phyloP scores from a whole-genome alignment of 1,284 basidiomycete genomes.

The Farysia itapuensis region DNA sequence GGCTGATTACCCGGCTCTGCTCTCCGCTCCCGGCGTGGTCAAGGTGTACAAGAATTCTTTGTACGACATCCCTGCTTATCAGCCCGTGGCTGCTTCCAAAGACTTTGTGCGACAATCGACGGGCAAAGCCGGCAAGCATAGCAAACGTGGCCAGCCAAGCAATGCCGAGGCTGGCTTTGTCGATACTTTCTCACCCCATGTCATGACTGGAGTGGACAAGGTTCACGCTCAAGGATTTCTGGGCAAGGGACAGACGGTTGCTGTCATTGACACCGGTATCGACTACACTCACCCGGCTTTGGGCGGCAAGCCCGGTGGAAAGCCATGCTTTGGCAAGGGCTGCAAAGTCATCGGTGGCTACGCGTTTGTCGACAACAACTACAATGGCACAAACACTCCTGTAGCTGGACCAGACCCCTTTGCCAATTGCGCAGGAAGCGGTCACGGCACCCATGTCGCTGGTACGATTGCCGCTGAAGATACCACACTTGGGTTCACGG shows the following conservation, averaged over 20 bases:
- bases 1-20: slow-evolving; percentile 31
- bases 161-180: slow-evolving; percentile 17
- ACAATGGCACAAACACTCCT: slow-evolving; percentile 55
- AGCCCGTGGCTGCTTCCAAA: slow-evolving; percentile 19
- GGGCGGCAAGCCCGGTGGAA: slow-evolving; percentile 61
- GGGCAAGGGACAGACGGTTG: slow-evolving; percentile 66
- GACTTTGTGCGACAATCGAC: slow-evolving; percentile 36
- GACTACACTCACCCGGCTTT: slow-evolving; percentile 70
- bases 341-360: slow-evolving; percentile 41
- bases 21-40: slow-evolving; percentile 30
- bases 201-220: slow-evolving; percentile 62
- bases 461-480: slow-evolving; percentile 70
- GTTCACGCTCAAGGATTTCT: slow-evolving; percentile 65
- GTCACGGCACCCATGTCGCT: slow-evolving; percentile 66
- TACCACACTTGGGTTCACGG: slow-evolving; percentile 40
- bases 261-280: slow-evolving; percentile 64
- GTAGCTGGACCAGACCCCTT: slow-evolving; percentile 61
- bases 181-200: slow-evolving; percentile 43
- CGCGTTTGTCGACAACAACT: slow-evolving; percentile 57
- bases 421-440: slow-evolving; percentile 54
- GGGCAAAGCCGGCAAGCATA: slow-evolving; percentile 1
- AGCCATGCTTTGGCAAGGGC: slow-evolving; percentile 39
- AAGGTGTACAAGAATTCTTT: slow-evolving; percentile 25
- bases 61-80: slow-evolving; percentile 33
- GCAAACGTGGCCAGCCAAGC: slow-evolving; percentile 25